phyloP scores from a whole-genome alignment of 2,329 filamentous ascomycete genomes.

The Aspergillus chevalieri region DNA sequence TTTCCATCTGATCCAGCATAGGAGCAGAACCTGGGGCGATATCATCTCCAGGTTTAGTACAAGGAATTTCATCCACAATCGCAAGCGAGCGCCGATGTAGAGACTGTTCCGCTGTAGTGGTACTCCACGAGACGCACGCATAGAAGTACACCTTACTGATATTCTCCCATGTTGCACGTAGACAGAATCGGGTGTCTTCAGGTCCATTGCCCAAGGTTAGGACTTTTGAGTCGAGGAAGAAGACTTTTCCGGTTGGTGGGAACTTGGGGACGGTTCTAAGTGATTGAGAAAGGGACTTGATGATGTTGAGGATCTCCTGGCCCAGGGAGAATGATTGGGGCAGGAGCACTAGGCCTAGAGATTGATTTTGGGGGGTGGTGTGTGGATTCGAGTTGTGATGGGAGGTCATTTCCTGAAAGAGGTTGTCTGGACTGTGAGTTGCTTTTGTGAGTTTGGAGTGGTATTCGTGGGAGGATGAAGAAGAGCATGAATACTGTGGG shows the following conservation, averaged over 20 bases:
- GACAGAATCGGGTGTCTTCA: slow-evolving; percentile 16
- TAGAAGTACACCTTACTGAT: slow-evolving; percentile 26
- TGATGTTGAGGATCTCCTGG: slow-evolving; percentile 18
- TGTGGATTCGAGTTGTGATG: background rate
- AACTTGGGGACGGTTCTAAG: slow-evolving; percentile 3
- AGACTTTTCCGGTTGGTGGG: slow-evolving; percentile 21
- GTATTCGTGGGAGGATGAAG: background rate
- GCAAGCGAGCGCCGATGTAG: background rate
- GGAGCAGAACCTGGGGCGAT: background rate
- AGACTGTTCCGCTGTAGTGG: background rate
- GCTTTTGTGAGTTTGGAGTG: background rate
- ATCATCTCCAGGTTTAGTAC: background rate
- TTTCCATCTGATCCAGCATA: background rate
- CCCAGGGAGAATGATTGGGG: slow-evolving; percentile 8
- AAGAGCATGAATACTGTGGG: background rate
- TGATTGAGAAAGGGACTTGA: slow-evolving; percentile 9
- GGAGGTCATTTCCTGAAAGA: background rate
- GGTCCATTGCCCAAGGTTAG: slow-evolving; percentile 9
- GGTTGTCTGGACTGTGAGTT: background rate
- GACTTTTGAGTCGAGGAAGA: slow-evolving; percentile 27
- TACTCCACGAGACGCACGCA: slow-evolving; percentile 27
- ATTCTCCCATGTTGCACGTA: slow-evolving; percentile 22
- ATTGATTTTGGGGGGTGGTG: background rate
- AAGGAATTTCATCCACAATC: background rate
- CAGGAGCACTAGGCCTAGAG: background rate